These are phyloP conservation scores for Claviceps sp. DNA, from an alignment of 2,329 filamentous ascomycete species.

Conservation along the genomic window DNA sequence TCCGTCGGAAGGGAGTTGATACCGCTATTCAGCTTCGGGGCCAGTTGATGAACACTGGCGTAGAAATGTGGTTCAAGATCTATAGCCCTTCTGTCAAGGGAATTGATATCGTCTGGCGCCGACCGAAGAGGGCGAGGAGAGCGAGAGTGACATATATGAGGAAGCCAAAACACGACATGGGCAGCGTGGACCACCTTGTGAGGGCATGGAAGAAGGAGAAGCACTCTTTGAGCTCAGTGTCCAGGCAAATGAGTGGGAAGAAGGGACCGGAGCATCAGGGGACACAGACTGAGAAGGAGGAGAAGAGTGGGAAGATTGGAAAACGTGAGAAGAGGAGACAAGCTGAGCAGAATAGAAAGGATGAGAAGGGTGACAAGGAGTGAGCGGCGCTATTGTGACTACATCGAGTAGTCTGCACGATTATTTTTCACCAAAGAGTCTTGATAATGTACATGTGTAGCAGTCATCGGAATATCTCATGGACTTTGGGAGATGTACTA, in stretches of 20 bases:
- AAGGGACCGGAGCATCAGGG: too few relatives aligned
- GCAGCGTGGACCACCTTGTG: constrained; percentile 72
- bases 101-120: constrained; percentile 85
- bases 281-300: too few relatives aligned
- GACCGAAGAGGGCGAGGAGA: constrained; percentile 70
- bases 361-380: constrained; percentile 10
- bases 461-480: neutral
- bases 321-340: too few relatives aligned
- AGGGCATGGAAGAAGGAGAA: constrained; percentile 34
- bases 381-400: neutral
- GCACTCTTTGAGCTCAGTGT: constrained; percentile 23
- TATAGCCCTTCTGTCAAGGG: constrained; percentile 81
- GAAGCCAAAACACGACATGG: constrained; percentile 74
- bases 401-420: constrained; percentile 15
- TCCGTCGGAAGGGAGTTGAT: constrained; percentile 78
- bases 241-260: constrained; percentile 14
- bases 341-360: too few relatives aligned
- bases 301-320: too few relatives aligned
- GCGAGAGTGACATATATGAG: constrained; percentile 87
- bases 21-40: constrained; percentile 78
- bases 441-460: neutral
- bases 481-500: neutral
- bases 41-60: constrained; percentile 71
- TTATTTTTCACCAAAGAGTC: constrained; percentile 11
- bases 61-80: constrained; percentile 97